Evolutionary conservation across 257 asterid genomes (phyloP).

Genomic region (Solanum virginianum): DNA sequence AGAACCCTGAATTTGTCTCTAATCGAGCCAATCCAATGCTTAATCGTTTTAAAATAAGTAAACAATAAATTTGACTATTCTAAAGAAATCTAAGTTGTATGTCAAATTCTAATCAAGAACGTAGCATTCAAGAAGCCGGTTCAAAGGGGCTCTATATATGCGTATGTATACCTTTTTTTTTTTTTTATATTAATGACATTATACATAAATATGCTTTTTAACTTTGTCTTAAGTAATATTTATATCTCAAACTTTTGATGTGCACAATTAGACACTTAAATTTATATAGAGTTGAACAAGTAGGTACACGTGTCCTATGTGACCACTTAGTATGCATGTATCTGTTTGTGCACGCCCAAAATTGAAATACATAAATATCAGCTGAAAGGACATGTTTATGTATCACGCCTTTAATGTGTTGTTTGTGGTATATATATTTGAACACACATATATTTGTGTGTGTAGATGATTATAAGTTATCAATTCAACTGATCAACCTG

Average conservation of each 20-base stretch:
- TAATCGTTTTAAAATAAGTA: background rate
- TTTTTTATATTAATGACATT: background rate
- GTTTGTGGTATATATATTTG: background rate
- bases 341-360: background rate
- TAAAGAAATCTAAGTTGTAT: background rate
- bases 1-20: background rate
- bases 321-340: background rate
- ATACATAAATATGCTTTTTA: background rate
- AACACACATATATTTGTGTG: background rate
- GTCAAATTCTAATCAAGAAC: background rate
- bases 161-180: background rate
- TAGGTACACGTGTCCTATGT: background rate
- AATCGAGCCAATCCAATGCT: background rate
- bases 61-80: background rate
- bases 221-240: background rate
- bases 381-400: background rate
- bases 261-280: background rate
- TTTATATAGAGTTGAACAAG: background rate
- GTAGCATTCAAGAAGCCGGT: background rate
- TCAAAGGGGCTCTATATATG: background rate
- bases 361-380: background rate
- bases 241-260: background rate
- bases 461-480: background rate
- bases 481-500: background rate
- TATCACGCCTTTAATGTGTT: background rate